phyloP scores from a whole-genome alignment of 768 basidiomycete genomes.

The Mycena rebaudengoi region DNA sequence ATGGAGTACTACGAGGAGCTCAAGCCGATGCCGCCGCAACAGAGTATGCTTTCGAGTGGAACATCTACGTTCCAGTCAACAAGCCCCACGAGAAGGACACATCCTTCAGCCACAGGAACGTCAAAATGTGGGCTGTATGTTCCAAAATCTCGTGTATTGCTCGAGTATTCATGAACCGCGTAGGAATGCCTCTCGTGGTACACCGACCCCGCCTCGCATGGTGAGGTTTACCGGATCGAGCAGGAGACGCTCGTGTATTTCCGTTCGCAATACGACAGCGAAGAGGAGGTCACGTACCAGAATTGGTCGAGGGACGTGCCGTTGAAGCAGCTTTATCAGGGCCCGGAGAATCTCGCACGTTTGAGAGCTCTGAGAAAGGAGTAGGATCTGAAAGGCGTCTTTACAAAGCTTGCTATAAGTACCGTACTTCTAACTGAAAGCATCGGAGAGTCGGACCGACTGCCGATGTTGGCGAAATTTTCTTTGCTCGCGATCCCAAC shows the following conservation, averaged over 20 bases:
- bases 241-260: background rate
- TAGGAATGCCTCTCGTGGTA: background rate
- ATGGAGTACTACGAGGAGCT: background rate
- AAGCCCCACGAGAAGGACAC: background rate
- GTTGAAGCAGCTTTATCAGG: background rate
- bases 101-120: background rate
- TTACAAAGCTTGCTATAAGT: background rate
- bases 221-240: background rate
- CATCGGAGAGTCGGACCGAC: too few species aligned
- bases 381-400: background rate
- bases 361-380: background rate
- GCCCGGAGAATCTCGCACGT: background rate
- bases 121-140: background rate
- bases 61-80: background rate
- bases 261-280: background rate
- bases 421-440: too few species aligned
- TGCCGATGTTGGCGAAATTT: too few species aligned
- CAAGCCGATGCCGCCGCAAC: background rate
- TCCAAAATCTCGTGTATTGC: background rate
- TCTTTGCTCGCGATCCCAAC: too few species aligned
- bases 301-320: conserved; percentile 2
- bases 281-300: background rate
- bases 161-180: background rate
- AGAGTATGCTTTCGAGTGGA: background rate
- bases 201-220: background rate